Base-by-base conservation (phyloP, 1,139 yeast genomes). In the Sugiyamaella castrensis region DNA sequence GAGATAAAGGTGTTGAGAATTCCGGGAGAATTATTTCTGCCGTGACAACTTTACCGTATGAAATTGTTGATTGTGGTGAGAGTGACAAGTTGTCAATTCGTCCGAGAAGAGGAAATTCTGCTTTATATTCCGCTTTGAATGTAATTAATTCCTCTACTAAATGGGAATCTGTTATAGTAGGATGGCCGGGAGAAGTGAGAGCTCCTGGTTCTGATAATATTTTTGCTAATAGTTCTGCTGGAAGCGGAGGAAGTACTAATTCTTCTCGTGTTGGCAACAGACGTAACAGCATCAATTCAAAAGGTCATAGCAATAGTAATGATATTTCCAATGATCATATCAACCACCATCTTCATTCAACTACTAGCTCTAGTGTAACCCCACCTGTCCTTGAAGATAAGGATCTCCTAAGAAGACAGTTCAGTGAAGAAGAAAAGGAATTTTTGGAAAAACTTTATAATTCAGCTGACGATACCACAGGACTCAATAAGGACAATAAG, bases 171-270 rank as follows among this genome's bases (percentile, higher is more conserved):
- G 87, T 88, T 56, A 71, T 88, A 52, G 82, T 94, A 48, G 97
- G 91, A 1, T 94, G 99, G 99, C 86, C 97, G 0, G 98, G 98
- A 27, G 98, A 89, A 67, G 73, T 89, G 54, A 73, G 74, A 71
- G 50, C 64, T 67, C 24, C 24, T 19, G 24, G 24, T 19, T 19
- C 24, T 19, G 24, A 19, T 44, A 66, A 60, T 47, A 24, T 11
- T 15, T 15, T 35, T 12, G 16, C 15, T 35, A 15, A 8, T 8
- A 24, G n/a, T 6, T 15, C 15, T 15, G 15, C 34, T 31, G 34
- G 34, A 13, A 31, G n/a, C n/a, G n/a, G n/a, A n/a, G 47, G 37
- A 10, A 8, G 8, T 12, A 31, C 15, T n/a, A 24, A 29, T 11
- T 54, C 61, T 40, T 60, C 59, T 48, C 64, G 35, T 26, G 47